A percentile compares a stretch with the other conserved stretches of the same genome.
Conservation (phyloP, 139 green algal genomes). For the Closterium sp. region DNA sequence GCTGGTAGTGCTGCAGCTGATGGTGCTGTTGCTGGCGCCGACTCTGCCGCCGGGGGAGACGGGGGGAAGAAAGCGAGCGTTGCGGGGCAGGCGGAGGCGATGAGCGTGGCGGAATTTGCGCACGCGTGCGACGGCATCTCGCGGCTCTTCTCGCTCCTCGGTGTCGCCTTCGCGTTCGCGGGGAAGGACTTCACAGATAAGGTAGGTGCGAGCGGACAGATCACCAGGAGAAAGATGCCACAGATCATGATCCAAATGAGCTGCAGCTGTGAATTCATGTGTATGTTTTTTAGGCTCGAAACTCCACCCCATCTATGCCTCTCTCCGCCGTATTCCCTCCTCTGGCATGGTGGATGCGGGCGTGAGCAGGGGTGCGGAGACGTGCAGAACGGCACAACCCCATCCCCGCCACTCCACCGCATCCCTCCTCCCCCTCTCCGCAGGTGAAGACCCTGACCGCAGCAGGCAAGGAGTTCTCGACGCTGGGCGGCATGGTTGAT, state of each 20-base stretch:
- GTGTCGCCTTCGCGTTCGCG: constrained; percentile 38
- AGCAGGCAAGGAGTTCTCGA: neutral
- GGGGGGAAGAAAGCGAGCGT: neutral
- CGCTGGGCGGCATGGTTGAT: constrained; percentile 24
- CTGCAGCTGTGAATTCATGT: too few relatives aligned
- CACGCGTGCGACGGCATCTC: constrained; percentile 32
- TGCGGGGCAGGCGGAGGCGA: neutral
- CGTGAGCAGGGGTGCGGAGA: too few relatives aligned
- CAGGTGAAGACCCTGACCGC: constrained; percentile 26
- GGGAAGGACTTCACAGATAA: constrained; percentile 38
- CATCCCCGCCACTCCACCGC: neutral
- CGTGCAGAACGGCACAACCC: too few relatives aligned
- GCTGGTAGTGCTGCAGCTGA: neutral
- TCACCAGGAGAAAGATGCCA: too few relatives aligned
- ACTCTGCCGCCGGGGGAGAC: neutral
- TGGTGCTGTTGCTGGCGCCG: too few relatives aligned
- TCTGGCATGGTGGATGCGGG: neutral
- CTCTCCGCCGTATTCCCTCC: neutral
- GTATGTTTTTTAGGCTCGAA: too few relatives aligned
- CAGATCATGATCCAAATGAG: too few relatives aligned
- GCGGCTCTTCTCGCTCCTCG: constrained; percentile 30
- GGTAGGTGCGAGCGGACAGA: neutral
- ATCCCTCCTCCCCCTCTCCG: neutral
- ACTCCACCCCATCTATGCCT: too few relatives aligned
- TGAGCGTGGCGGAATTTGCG: constrained; percentile 17